Conservation (phyloP, 495 filamentous ascomycete genomes). For the Tuber microsphaerosporum region DNA sequence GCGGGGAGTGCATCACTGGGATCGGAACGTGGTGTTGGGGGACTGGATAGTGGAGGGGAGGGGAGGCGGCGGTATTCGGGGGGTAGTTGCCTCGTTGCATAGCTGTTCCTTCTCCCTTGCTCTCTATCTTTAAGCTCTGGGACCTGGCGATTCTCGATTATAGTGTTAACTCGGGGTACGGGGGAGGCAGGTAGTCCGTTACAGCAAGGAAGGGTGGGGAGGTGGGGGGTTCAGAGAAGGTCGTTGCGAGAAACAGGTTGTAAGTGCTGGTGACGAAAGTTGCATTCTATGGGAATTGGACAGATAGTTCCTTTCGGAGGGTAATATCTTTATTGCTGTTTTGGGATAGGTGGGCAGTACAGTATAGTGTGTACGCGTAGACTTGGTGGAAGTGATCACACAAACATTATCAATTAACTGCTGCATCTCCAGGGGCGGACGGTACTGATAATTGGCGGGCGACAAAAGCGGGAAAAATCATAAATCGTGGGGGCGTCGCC, state of each 20-base stretch:
- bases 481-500: neutral
- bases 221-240: neutral
- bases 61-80: constrained; percentile 46
- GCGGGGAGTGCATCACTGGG: constrained; percentile 92
- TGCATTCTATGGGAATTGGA: neutral
- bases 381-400: neutral
- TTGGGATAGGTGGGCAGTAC: neutral
- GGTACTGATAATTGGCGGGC: neutral
- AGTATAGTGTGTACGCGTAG: neutral
- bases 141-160: neutral
- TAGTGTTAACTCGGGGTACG: neutral
- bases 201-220: neutral
- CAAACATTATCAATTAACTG: neutral
- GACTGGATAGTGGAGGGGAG: constrained; percentile 94
- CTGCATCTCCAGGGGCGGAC: neutral
- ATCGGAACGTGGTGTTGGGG: constrained; percentile 98
- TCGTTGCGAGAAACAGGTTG: neutral
- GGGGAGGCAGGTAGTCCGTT: neutral
- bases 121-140: neutral
- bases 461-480: neutral
- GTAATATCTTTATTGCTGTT: neutral
- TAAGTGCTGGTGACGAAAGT: neutral
- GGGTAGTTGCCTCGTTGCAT: constrained; percentile 33
- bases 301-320: neutral
- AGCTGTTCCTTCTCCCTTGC: neutral